These are phyloP conservation scores for Cryptococcus sp. DNA, from an alignment of 1,284 basidiomycete species.

Conservation along the genomic window DNA sequence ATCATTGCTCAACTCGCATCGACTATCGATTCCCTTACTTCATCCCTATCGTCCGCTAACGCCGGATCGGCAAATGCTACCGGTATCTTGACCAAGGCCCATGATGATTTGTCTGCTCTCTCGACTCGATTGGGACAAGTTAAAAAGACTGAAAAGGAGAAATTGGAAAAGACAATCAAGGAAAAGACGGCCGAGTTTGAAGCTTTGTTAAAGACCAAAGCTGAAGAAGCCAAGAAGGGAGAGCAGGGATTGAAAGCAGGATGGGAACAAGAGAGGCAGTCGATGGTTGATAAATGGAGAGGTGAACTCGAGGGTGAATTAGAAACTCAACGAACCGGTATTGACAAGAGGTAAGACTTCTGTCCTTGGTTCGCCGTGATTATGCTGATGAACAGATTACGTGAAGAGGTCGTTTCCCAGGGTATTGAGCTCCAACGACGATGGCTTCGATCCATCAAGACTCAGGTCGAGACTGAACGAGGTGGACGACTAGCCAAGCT, in stretches of 20 bases:
- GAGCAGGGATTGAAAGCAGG: conserved; percentile 81
- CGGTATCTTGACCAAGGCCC: conserved; percentile 56
- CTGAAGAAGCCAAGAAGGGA: conserved; percentile 79
- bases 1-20: conserved; percentile 86
- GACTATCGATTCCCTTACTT: conserved; percentile 88
- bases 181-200: conserved; percentile 82
- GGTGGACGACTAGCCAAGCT: conserved; percentile 92
- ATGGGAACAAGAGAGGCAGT: conserved; percentile 73
- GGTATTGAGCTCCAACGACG: conserved; percentile 94
- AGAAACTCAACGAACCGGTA: conserved; percentile 81
- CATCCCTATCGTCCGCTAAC: conserved; percentile 64
- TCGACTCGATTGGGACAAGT: conserved; percentile 72
- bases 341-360: conserved; percentile 88
- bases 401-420: conserved; percentile 91
- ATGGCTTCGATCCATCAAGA: conserved; percentile 95
- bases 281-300: conserved; percentile 73
- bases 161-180: conserved; percentile 73
- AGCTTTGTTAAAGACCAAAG: conserved; percentile 71
- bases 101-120: conserved; percentile 76
- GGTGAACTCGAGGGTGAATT: conserved; percentile 83
- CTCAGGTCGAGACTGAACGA: conserved; percentile 92
- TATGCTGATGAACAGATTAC: conserved; percentile 60
- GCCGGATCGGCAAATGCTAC: conserved; percentile 62
- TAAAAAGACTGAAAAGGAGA: conserved; percentile 72
- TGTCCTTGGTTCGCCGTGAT: too few relatives aligned